Base-by-base conservation (phyloP, 2,329 filamentous ascomycete genomes). In the Fusarium fujikuroi region DNA sequence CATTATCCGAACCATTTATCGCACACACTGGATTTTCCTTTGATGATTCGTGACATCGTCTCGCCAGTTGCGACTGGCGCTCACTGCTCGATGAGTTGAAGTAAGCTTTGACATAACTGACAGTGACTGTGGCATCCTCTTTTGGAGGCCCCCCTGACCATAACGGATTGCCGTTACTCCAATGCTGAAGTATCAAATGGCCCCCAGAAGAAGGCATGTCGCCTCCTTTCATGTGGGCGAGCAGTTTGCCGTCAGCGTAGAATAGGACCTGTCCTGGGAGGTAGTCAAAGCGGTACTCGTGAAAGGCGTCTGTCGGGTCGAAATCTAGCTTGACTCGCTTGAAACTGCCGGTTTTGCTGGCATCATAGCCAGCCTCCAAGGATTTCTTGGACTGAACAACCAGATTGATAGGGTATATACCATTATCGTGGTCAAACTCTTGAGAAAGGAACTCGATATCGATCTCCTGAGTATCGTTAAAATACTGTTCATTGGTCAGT, bases 251-350 rank as follows among this genome's bases (percentile, higher is more conserved):
- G 79, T 95, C 92, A 4, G 90, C 91, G 78, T 91, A 94, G 81
- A 94, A 95, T 16, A 87, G 79, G 14, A 95, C 91, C 2, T 84
- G 84, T 1, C 84, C 85, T 0, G 88, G 86, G 21, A 90, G 80
- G 83, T 92, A 95, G 81, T 95, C 93, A 80, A 95, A 92, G 42
- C 93, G 91, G 78, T 95, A 95, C 81, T 95, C 93, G 81, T 95
- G 92, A 77, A 92, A 93, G 44, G 79, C 87, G 1, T 81, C 79
- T 1, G 90, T 89, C 0, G 93, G 92, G 70, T 92, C 84, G 81
- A 95, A 95, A 0, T 88, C 85, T 3, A 95, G 85, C 54, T 88
- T 83, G 36, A 88, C 83, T 43, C 87, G 83, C 61, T 86, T 79
- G 80, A 90, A 93, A 59, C 86, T 88, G 6, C 85, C 83, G 4